Percentiles rank a stretch among this genome's conserved stretches.
Evolutionary conservation across 768 basidiomycete genomes (phyloP).

Genomic region (Leccinellum luteum): DNA sequence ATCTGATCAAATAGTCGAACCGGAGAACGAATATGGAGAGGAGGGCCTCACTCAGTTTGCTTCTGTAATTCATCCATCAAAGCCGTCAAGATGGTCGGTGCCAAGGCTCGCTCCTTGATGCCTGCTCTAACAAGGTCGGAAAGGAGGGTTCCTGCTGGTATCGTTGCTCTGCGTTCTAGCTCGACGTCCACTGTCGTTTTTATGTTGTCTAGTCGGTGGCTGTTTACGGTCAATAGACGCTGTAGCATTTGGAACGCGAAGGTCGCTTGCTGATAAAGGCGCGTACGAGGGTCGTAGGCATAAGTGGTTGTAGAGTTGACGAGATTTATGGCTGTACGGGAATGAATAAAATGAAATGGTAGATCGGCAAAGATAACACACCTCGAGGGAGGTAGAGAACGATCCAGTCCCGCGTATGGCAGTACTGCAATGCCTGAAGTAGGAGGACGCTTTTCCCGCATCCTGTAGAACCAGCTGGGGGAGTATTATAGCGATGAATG

Average conservation of each 20-base stretch:
- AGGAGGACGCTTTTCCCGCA: constrained; percentile 80
- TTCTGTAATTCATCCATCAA: constrained; percentile 59
- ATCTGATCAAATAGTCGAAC: constrained; percentile 37
- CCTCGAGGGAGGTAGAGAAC: constrained; percentile 84
- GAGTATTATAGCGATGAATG: background rate
- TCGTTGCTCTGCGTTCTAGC: constrained; percentile 44
- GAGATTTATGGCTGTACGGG: constrained; percentile 45
- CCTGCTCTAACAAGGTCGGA: constrained; percentile 58
- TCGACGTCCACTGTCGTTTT: constrained; percentile 39
- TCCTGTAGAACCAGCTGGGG: constrained; percentile 67
- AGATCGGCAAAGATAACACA: constrained; percentile 29
- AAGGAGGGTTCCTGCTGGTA: constrained; percentile 50
- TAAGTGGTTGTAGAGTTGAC: constrained; percentile 77
- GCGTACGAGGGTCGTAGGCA: constrained; percentile 70
- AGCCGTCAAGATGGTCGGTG: constrained; percentile 55
- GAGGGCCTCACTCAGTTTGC: constrained; percentile 56
- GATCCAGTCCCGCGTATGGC: constrained; percentile 64
- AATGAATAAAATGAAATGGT: background rate
- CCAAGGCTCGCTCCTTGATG: constrained; percentile 46
- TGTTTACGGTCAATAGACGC: constrained; percentile 61
- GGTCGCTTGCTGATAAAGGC: constrained; percentile 71
- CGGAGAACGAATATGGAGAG: background rate
- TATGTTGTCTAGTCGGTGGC: constrained; percentile 40
- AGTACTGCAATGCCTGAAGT: constrained; percentile 74
- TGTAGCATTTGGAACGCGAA: constrained; percentile 63